Evolutionary conservation across 2,329 filamentous ascomycete genomes (phyloP).

Genomic region (Hymenoscyphus infarciens): DNA sequence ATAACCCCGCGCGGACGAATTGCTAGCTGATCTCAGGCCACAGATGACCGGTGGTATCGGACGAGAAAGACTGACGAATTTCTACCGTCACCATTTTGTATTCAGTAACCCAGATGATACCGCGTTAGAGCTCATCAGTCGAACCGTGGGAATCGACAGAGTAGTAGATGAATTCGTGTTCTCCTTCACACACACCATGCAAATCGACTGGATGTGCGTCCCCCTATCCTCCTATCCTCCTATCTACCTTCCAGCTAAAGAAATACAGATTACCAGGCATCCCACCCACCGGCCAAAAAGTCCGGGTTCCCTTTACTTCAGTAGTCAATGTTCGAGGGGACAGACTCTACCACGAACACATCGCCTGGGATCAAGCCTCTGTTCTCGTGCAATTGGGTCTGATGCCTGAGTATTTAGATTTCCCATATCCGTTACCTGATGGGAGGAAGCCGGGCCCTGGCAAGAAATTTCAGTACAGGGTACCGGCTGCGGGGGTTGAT

Average conservation of each 20-base stretch:
- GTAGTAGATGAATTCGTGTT: conserved; percentile 70
- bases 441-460: conserved; percentile 33
- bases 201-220: conserved; percentile 66
- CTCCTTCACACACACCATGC: conserved; percentile 57
- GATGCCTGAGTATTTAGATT: conserved; percentile 39
- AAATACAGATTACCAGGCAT: conserved; percentile 51
- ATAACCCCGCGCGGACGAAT: background rate
- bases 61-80: conserved; percentile 55
- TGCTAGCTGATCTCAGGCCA: background rate
- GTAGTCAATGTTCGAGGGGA: conserved; percentile 67
- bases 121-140: conserved; percentile 63
- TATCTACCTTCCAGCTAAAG: background rate
- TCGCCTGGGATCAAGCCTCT: conserved; percentile 66
- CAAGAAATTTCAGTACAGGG: conserved; percentile 49
- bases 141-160: conserved; percentile 68
- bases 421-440: conserved; percentile 46
- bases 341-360: conserved; percentile 66
- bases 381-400: conserved; percentile 59
- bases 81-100: conserved; percentile 78
- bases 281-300: conserved; percentile 50
- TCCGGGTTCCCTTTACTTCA: conserved; percentile 60
- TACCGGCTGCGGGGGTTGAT: conserved; percentile 59
- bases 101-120: conserved; percentile 68
- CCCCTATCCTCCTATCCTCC: too few relatives aligned
- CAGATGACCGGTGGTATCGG: conserved; percentile 60